These are phyloP conservation scores for Ascocoryne sarcoides DNA, from an alignment of 2,329 filamentous ascomycete species.

Conservation along the genomic window DNA sequence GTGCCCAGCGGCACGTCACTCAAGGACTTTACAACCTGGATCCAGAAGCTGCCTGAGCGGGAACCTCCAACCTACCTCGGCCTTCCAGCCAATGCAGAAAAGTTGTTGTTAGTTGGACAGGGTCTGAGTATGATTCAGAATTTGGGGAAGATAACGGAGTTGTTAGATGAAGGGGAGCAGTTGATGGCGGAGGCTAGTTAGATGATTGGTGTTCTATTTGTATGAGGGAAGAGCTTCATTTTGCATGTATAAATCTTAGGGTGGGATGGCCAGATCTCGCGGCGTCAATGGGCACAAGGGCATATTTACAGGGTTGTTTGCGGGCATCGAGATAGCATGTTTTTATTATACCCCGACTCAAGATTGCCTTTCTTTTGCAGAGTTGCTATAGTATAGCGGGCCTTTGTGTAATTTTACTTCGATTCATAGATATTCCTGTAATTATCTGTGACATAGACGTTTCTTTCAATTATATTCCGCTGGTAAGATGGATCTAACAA, in stretches of 20 bases:
- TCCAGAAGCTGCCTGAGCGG: conserved; percentile 83
- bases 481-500: too few relatives aligned
- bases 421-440: too few relatives aligned
- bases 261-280: conserved; percentile 6
- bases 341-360: conserved; percentile 20
- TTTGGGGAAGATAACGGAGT: conserved; percentile 72
- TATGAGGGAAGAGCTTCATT: conserved; percentile 13
- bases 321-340: conserved; percentile 6
- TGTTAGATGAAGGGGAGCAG: conserved; percentile 91
- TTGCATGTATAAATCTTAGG: conserved; percentile 12
- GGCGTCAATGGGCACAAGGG: not conserved
- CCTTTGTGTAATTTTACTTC: not conserved
- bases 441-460: too few relatives aligned
- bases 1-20: conserved; percentile 76
- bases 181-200: conserved; percentile 60
- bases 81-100: conserved; percentile 91
- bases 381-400: conserved; percentile 11
- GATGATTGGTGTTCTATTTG: conserved; percentile 11
- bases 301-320: conserved; percentile 10
- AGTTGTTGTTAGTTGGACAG: conserved; percentile 80
- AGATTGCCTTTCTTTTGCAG: conserved; percentile 18
- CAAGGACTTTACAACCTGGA: conserved; percentile 83
- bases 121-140: conserved; percentile 79
- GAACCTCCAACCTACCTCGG: conserved; percentile 95
- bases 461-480: too few relatives aligned